phyloP scores from a whole-genome alignment of 2,329 filamentous ascomycete species.

The Coniochaeta sp. region DNA sequence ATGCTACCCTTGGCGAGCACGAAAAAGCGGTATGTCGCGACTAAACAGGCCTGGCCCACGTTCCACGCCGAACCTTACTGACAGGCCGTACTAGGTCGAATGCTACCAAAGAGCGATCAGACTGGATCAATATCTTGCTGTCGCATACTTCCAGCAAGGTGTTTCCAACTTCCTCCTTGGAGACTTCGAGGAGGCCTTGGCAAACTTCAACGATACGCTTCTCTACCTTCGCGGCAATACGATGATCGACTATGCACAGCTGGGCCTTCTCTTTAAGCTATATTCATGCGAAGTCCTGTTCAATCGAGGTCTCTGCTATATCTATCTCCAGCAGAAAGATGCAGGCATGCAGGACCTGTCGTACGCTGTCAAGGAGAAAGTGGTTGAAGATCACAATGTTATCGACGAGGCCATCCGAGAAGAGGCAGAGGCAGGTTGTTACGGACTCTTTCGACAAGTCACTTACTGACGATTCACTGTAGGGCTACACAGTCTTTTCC shows the following conservation, averaged over 20 bases:
- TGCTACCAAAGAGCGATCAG: constrained; percentile 88
- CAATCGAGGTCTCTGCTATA: constrained; percentile 94
- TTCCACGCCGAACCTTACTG: constrained; percentile 5
- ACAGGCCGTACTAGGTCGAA: constrained; percentile 58
- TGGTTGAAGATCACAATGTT: constrained; percentile 91
- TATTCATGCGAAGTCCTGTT: constrained; percentile 98
- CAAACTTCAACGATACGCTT: constrained; percentile 97
- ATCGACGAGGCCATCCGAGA: constrained; percentile 96
- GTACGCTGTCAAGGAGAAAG: constrained; percentile 91
- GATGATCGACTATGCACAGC: constrained; percentile 94
- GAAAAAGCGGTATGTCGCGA: constrained; percentile 72
- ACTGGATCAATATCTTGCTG: constrained; percentile 90
- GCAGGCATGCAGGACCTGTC: constrained; percentile 84
- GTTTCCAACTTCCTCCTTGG: constrained; percentile 96
- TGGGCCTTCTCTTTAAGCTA: constrained; percentile 91
- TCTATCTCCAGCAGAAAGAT: constrained; percentile 88
- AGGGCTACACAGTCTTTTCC: constrained; percentile 98
- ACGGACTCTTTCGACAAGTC: neutral
- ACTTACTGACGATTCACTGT: neutral
- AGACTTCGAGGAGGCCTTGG: constrained; percentile 93
- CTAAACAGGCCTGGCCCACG: neutral
- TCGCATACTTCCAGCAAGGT: constrained; percentile 97
- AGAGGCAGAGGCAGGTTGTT: constrained; percentile 68
- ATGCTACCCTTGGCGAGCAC: constrained; percentile 93
- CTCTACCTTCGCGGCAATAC: constrained; percentile 92